These are phyloP conservation scores for Euphorbia lathyris DNA, from an alignment of 345 rosid species.

Conservation along the genomic window DNA sequence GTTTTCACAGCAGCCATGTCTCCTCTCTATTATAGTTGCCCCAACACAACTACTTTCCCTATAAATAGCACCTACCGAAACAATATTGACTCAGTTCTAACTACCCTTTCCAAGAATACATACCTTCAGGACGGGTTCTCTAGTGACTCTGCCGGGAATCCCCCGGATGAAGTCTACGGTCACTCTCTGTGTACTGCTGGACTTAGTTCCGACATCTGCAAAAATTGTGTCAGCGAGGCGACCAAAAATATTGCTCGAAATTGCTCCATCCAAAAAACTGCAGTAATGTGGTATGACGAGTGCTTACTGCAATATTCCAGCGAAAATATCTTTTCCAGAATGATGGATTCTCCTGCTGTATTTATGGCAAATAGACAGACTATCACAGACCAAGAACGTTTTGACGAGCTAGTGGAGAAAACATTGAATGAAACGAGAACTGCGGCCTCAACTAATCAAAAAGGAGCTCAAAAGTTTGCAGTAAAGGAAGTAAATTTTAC, in stretches of 20 bases:
- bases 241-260: background rate
- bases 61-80: slow-evolving; percentile 19
- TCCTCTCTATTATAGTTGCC: background rate
- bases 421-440: slow-evolving; percentile 15
- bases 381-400: background rate
- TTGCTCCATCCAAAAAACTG: slow-evolving; percentile 27
- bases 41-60: slow-evolving; percentile 12
- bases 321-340: background rate
- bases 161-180: slow-evolving; percentile 18
- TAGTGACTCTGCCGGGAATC: slow-evolving; percentile 1
- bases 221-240: slow-evolving; percentile 15
- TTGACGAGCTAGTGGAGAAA: background rate
- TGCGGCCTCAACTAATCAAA: background rate
- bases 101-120: slow-evolving; percentile 12
- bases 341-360: background rate
- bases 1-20: background rate
- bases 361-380: background rate
- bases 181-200: slow-evolving; percentile 16
- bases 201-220: background rate
- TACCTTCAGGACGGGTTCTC: slow-evolving; percentile 18
- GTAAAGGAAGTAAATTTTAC: slow-evolving; percentile 20
- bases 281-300: slow-evolving; percentile 32
- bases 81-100: slow-evolving; percentile 5
- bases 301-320: slow-evolving; percentile 38
- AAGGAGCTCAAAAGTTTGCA: slow-evolving; percentile 26